Conservation (phyloP, 352 stramenopile species). For the Pythium coloratum region DNA sequence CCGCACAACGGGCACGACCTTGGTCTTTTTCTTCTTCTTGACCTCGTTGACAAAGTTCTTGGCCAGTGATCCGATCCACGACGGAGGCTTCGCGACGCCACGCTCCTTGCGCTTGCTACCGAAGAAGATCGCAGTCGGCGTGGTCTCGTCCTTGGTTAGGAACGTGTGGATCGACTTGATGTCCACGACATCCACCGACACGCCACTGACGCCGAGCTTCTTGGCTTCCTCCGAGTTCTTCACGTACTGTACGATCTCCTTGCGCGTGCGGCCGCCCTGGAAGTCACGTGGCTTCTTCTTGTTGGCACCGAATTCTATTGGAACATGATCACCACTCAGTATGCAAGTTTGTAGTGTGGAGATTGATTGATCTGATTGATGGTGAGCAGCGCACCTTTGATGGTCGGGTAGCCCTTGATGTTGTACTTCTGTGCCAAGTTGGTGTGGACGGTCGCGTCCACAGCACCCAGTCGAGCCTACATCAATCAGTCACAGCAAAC, state of each 20-base stretch:
- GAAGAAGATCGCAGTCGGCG: conserved; percentile 72
- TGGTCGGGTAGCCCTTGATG: conserved; percentile 77
- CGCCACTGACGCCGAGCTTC: conserved; percentile 60
- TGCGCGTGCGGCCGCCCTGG: conserved; percentile 54
- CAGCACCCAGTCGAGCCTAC: conserved; percentile 64
- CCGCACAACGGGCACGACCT: conserved; percentile 46
- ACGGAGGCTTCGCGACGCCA: conserved; percentile 41
- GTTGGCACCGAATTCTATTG: conserved; percentile 70
- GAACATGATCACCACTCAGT: not conserved
- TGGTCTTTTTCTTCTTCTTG: conserved; percentile 61
- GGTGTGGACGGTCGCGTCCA: conserved; percentile 65
- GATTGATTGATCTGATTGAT: not conserved
- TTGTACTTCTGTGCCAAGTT: conserved; percentile 74
- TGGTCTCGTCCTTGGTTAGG: conserved; percentile 43
- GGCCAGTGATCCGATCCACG: conserved; percentile 57
- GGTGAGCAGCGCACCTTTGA: conserved; percentile 46
- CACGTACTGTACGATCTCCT: conserved; percentile 74
- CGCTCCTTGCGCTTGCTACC: conserved; percentile 46
- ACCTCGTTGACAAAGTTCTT: conserved; percentile 49
- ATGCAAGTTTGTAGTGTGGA: not conserved
- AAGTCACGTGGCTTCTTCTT: conserved; percentile 82
- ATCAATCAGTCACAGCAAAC: not conserved
- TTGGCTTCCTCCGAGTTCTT: conserved; percentile 68
- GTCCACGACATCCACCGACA: conserved; percentile 45
- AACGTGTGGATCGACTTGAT: conserved; percentile 60